Percentiles rank a stretch among this genome's conserved stretches.
Conservation (phyloP, 805 yeast species). For the Ogataea haglerorum region DNA sequence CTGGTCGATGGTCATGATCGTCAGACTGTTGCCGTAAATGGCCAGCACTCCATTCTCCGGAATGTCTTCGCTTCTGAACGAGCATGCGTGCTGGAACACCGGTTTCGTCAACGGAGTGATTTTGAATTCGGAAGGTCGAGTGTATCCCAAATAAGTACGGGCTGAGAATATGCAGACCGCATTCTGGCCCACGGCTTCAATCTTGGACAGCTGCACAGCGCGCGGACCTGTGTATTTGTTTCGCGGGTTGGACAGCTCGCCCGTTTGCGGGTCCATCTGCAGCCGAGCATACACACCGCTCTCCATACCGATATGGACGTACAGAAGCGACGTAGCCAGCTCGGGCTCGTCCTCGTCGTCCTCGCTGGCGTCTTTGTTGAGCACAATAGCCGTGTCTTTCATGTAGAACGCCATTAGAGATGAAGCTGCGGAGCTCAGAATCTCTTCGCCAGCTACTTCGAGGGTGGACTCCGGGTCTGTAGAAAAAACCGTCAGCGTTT, state of each 20-base stretch:
- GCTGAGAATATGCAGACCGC: constrained; percentile 50
- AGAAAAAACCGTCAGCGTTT: constrained; percentile 65
- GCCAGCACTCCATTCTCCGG: constrained; percentile 61
- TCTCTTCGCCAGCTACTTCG: constrained; percentile 61
- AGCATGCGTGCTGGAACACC: constrained; percentile 42
- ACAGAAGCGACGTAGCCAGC: constrained; percentile 21
- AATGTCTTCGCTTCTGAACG: constrained; percentile 62
- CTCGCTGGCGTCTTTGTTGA: constrained; percentile 12
- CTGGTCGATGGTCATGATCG: constrained; percentile 53
- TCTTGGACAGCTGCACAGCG: constrained; percentile 49
- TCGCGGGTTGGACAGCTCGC: constrained; percentile 60
- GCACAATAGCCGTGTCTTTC: constrained; percentile 11
- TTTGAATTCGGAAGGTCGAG: constrained; percentile 34
- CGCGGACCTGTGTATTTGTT: constrained; percentile 71
- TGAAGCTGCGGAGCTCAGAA: constrained; percentile 45
- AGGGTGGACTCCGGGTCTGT: constrained; percentile 57
- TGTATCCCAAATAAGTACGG: constrained; percentile 53
- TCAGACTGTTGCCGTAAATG: constrained; percentile 46
- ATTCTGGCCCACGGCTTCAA: constrained; percentile 31
- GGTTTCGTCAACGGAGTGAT: constrained; percentile 47
- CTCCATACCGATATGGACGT: constrained; percentile 74
- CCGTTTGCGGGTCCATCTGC: constrained; percentile 53
- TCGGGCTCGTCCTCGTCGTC: constrained; percentile 15
- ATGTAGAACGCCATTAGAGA: constrained; percentile 30
- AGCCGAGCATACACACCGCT: constrained; percentile 78